Base-by-base conservation (phyloP, 129 eudicot genomes). In the Flaveria brownii region DNA sequence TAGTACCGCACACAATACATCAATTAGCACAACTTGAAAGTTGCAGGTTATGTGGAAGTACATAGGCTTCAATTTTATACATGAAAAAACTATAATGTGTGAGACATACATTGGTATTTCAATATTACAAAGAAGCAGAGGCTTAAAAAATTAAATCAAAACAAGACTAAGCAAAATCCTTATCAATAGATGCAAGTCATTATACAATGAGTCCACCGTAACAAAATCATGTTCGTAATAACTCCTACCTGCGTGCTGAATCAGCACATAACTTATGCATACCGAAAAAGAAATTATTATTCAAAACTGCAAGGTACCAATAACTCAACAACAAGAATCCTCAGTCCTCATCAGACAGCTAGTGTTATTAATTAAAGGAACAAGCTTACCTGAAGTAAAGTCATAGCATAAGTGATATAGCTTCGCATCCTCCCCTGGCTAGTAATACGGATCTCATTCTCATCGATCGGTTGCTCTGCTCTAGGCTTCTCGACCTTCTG, bases 371-470 rank as follows among this genome's bases (percentile, higher is more conserved):
- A 64, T 15, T 13, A 10, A 22, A 25, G 30, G 22, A 13, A 72
- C 39, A 11, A 8, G 22, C 2, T 17, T 70, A 91, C 98, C 91
- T 91, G 93, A 84, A 94, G 97, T 87, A 91, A 74, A 72, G 83
- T 85, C 98, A 94, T 87, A 45, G 98, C 98, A 68, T 94, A 94
- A n/a, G 97, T 87, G 73, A 94, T 94, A 73, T 91, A 94, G 87
- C 89, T 94, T 14, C 98, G 85, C 98, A 94, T 94, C 87, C 98
- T 84, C 33, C 98, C 98, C 56, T 87, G 98, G 77, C 98, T 91
- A 2, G 98, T 94, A 81, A 94, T 94, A 73, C 98, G 86, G 82
- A 94, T 94, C 87, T 94, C 98, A 79, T 94, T 94, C 85, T 88
- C 98, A 63, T 88, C 88, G 81, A 94, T 94, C 1, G 98, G 90